Percentiles rank a stretch among this genome's conserved stretches.
These are phyloP conservation scores for Penicillium concentricum DNA, from an alignment of 2,329 filamentous ascomycete species.

Conservation along the genomic window DNA sequence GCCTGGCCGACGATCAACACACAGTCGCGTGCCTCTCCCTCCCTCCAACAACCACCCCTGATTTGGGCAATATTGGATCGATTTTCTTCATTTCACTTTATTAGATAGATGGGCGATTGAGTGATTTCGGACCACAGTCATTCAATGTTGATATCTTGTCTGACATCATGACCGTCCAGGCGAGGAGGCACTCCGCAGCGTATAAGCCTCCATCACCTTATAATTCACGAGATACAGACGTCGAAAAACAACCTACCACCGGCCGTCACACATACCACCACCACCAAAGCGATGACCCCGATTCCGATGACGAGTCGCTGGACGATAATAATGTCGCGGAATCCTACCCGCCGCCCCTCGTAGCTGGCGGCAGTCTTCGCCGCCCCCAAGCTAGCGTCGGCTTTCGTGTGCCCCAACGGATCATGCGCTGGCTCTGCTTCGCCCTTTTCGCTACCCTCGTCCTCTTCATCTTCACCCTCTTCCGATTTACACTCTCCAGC, in stretches of 20 bases:
- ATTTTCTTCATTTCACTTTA: background rate
- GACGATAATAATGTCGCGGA: constrained; percentile 28
- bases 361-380: constrained; percentile 36
- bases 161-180: constrained; percentile 32
- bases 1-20: constrained; percentile 24
- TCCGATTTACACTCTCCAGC: constrained; percentile 65
- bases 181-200: constrained; percentile 31
- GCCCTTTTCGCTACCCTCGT: constrained; percentile 67
- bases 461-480: constrained; percentile 73
- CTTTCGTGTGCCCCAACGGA: constrained; percentile 68
- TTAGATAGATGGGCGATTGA: constrained; percentile 9
- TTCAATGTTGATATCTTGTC: constrained; percentile 24
- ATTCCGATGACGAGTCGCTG: constrained; percentile 24
- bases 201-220: constrained; percentile 26
- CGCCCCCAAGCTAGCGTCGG: constrained; percentile 36
- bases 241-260: constrained; percentile 32
- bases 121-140: constrained; percentile 3
- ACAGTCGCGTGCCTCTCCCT: constrained; percentile 12
- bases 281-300: constrained; percentile 23
- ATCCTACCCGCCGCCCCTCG: constrained; percentile 49
- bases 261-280: constrained; percentile 22
- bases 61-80: background rate
- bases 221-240: constrained; percentile 27
- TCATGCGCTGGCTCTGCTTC: constrained; percentile 76
- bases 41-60: constrained; percentile 4